Evolutionary conservation across 2,329 filamentous ascomycete species (phyloP).

Genomic region (Colletotrichum tanaceti): DNA sequence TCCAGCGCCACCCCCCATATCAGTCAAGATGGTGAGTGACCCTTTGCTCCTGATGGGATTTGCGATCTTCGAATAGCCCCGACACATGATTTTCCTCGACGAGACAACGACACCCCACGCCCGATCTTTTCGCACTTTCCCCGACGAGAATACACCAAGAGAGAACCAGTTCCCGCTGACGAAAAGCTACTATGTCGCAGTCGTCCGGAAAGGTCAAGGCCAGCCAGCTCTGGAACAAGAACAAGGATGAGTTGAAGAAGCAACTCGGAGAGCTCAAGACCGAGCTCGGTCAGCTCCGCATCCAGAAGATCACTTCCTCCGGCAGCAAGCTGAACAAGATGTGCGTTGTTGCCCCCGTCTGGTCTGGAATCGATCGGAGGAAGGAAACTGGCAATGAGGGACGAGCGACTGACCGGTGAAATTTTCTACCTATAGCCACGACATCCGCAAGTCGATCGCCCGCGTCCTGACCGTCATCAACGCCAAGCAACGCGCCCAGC

Average conservation of each 20-base stretch:
- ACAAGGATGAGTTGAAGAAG: constrained; percentile 97
- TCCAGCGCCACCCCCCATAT: constrained; percentile 41
- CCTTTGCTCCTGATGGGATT: constrained; percentile 28
- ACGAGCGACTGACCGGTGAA: constrained; percentile 34
- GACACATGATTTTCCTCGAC: constrained; percentile 20
- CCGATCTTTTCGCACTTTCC: constrained; percentile 3
- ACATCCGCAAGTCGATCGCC: constrained; percentile 99
- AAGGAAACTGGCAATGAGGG: constrained; percentile 29
- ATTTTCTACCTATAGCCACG: constrained; percentile 73
- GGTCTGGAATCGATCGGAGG: constrained; percentile 31
- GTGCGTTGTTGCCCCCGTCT: constrained; percentile 65
- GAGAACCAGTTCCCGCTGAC: constrained; percentile 37
- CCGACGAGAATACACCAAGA: constrained; percentile 25
- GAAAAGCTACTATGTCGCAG: constrained; percentile 45
- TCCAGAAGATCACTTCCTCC: constrained; percentile 97
- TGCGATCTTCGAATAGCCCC: constrained; percentile 29
- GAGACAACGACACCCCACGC: constrained; percentile 27
- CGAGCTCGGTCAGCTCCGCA: constrained; percentile 95
- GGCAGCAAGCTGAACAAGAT: constrained; percentile 98
- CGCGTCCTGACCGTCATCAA: constrained; percentile 99
- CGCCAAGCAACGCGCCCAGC: constrained; percentile 97
- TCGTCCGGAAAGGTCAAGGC: constrained; percentile 84
- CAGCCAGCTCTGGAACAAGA: constrained; percentile 97
- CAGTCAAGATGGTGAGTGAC: constrained; percentile 41
- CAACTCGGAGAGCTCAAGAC: constrained; percentile 95